A percentile compares a stretch with the other conserved stretches of the same genome.
phyloP scores from a whole-genome alignment of 225 moss, liverwort and hornwort genomes.

The Antitrichia curtipendula region DNA sequence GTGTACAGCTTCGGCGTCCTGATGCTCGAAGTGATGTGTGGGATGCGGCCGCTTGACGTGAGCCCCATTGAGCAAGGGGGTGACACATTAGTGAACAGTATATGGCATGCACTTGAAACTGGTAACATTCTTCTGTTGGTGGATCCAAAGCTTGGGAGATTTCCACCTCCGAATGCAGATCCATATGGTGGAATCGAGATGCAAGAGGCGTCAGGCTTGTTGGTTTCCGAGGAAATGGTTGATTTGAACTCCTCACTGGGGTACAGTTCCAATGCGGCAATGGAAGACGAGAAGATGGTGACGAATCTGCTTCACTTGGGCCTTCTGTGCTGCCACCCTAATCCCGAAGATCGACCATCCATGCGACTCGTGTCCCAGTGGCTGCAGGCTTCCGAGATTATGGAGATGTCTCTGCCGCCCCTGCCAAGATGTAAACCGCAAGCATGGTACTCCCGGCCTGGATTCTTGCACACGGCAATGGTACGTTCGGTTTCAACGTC shows the following conservation, averaged over 20 bases:
- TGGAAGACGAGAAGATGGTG: neutral
- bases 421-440: neutral
- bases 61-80: neutral
- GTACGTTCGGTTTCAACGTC: neutral
- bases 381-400: neutral
- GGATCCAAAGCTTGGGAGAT: neutral
- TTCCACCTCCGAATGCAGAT: neutral
- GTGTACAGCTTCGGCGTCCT: constrained; percentile 1
- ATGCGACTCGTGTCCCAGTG: neutral
- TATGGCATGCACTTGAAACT: neutral
- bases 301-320: neutral
- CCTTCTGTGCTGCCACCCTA: neutral
- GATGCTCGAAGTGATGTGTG: neutral
- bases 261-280: neutral
- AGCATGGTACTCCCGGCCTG: neutral
- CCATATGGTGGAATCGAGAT: neutral
- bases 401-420: neutral
- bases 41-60: neutral
- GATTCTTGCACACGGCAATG: neutral
- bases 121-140: neutral
- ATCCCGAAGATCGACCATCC: neutral
- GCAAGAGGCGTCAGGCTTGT: neutral
- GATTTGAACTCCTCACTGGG: neutral
- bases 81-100: neutral
- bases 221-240: neutral